Percentiles rank a stretch among this genome's conserved stretches.
These are phyloP conservation scores for Kuraishia ogatae DNA, from an alignment of 805 yeast species.

Conservation along the genomic window DNA sequence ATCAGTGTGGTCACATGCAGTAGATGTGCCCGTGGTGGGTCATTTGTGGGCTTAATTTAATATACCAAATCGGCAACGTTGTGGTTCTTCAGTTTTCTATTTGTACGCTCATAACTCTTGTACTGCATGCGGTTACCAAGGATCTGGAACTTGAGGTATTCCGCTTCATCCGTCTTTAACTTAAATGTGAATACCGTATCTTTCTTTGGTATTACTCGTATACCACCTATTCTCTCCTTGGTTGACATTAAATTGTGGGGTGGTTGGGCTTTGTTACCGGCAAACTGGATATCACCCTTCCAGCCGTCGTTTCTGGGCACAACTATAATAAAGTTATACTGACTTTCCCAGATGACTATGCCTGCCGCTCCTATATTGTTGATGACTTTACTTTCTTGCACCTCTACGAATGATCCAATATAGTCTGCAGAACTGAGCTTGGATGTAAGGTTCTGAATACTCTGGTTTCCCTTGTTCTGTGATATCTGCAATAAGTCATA, in stretches of 20 bases:
- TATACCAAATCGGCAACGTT: slow-evolving; percentile 33
- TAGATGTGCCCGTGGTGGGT: neutral
- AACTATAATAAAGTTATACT: slow-evolving; percentile 57
- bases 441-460: slow-evolving; percentile 28
- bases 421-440: slow-evolving; percentile 72
- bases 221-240: slow-evolving; percentile 44
- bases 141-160: slow-evolving; percentile 48
- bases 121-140: slow-evolving; percentile 74
- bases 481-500: slow-evolving; percentile 33
- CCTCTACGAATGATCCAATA: slow-evolving; percentile 64
- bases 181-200: slow-evolving; percentile 55
- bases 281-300: slow-evolving; percentile 16
- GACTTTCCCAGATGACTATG: slow-evolving; percentile 79
- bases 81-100: slow-evolving; percentile 77
- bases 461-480: slow-evolving; percentile 10
- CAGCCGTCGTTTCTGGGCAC: slow-evolving; percentile 33
- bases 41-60: neutral
- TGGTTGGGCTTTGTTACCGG: neutral
- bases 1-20: too few relatives aligned
- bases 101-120: slow-evolving; percentile 73
- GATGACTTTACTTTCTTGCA: slow-evolving; percentile 46
- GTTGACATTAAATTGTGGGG: neutral
- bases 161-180: slow-evolving; percentile 24
- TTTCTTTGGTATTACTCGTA: slow-evolving; percentile 58
- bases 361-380: slow-evolving; percentile 58